Evolutionary conservation across 192 early-diverging fungal species (phyloP), one percentile per base, ranked within the genome.

Genomic region (Phycomyces nitens): DNA sequence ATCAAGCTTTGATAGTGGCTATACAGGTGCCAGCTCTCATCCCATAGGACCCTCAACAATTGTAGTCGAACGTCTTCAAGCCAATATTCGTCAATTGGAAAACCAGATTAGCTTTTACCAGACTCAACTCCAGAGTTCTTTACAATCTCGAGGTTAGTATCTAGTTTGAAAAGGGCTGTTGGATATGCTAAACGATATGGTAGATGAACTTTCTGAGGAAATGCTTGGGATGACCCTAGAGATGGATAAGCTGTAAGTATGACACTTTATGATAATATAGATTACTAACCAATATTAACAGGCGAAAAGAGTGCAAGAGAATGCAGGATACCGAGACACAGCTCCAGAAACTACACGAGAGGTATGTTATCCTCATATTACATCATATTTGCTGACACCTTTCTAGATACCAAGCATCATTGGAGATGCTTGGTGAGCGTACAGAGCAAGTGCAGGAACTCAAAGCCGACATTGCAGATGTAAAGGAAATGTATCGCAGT

Each of bases 381-480:
- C 29, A 18, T 21, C 42, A 41, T 39, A 12, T 62, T 12, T 56
- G 14, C 14, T 42, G 7, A 7, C 14, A 10, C 14, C 15, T 47
- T 14, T 57, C 3, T 44, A 81, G 89, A 55, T 86, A 90, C 52
- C 64, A 77, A 23, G 82, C 91, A 5, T 86, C 89, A n/a, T 76
- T 96, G 11, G 94, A 92, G 66, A 77, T 96, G 73, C 71, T 96
- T 40, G 94, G 94, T 21, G 94, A 96, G 71, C 87, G 89, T 67
- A 92, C 92, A 29, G 94, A 96, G 69, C 80, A 86, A 59, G 89
- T 93, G 14, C 76, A 88, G 47, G 94, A 96, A 41, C 78, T 96
- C 24, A 75, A 84, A 62, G 85, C 85, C 3, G 91, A 90, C 69
- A 80, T 92, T 51, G 58, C 53, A 0, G 94, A 96, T 69, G 88